Evolutionary conservation across 208 protist species (phyloP).

Genomic region (Leishmania tropica): DNA sequence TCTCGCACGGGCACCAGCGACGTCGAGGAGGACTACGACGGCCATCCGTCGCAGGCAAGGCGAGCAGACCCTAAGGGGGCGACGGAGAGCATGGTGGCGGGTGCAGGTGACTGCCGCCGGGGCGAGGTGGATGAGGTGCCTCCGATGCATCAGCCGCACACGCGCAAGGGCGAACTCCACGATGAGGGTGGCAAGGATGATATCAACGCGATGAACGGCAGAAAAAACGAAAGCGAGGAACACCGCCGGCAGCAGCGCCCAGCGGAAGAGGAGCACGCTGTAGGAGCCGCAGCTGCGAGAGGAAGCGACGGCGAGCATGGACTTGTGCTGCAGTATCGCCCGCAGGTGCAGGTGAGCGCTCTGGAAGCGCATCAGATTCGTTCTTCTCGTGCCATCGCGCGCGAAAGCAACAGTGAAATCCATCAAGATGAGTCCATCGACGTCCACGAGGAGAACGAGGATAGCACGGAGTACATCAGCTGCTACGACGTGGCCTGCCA

Average conservation of each 20-base stretch:
- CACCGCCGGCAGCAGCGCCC: not conserved
- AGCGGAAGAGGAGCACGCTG: not conserved
- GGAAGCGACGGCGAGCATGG: not conserved
- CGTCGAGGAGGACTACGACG: not conserved
- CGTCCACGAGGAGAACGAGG: not conserved
- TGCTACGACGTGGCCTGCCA: constrained; percentile 34
- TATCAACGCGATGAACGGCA: not conserved
- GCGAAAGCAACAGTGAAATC: not conserved
- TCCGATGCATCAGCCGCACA: not conserved
- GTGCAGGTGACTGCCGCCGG: not conserved
- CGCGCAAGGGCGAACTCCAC: not conserved
- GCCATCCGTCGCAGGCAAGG: not conserved
- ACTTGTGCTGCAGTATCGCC: not conserved
- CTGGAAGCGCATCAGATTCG: not conserved
- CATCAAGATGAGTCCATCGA: not conserved
- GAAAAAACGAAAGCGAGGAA: not conserved
- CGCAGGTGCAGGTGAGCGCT: not conserved
- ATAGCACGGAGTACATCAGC: constrained; percentile 22
- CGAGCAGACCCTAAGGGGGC: not conserved
- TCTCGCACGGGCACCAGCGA: not conserved
- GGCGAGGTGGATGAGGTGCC: not conserved
- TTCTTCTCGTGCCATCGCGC: not conserved
- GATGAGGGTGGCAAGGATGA: not conserved
- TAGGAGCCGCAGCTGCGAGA: not conserved
- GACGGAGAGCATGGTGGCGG: not conserved